Evolutionary conservation across 2,329 filamentous ascomycete genomes (phyloP).

Genomic region (Nectriaceae sp.): DNA sequence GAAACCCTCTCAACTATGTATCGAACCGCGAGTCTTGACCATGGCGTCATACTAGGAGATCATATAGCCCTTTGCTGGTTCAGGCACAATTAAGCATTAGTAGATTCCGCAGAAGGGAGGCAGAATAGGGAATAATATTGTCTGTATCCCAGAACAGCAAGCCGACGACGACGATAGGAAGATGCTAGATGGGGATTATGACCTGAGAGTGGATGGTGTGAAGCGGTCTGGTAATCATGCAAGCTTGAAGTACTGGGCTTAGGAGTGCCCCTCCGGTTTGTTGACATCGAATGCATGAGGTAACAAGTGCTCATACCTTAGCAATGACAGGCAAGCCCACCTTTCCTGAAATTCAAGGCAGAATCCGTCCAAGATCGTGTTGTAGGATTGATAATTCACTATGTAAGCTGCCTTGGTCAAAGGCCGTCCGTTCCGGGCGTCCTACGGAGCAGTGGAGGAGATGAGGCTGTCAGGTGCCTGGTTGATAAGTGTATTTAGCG

Average conservation of each 20-base stretch:
- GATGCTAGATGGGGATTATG: conserved; percentile 18
- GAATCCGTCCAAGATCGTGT: background rate
- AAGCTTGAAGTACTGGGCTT: background rate
- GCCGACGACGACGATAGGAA: conserved; percentile 10
- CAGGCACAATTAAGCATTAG: conserved; percentile 59
- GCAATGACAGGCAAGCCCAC: background rate
- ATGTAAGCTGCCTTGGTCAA: too few species aligned
- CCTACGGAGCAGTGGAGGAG: too few species aligned
- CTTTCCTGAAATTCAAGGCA: background rate
- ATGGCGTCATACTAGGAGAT: conserved; percentile 56
- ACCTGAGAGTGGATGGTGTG: conserved; percentile 11
- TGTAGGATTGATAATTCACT: too few species aligned
- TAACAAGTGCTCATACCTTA: background rate
- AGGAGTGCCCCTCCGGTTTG: background rate
- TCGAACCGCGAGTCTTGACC: conserved; percentile 56
- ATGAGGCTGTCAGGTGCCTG: background rate
- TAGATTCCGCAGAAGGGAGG: conserved; percentile 51
- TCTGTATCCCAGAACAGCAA: conserved; percentile 36
- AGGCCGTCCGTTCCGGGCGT: too few species aligned
- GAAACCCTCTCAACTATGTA: conserved; percentile 31
- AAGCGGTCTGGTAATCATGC: conserved; percentile 8
- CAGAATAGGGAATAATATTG: conserved; percentile 47
- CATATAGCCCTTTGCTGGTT: conserved; percentile 55
- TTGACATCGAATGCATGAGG: background rate
- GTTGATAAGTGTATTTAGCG: background rate